Evolutionary conservation across 2,329 filamentous ascomycete species (phyloP).

Genomic region (Camillea tinctor): DNA sequence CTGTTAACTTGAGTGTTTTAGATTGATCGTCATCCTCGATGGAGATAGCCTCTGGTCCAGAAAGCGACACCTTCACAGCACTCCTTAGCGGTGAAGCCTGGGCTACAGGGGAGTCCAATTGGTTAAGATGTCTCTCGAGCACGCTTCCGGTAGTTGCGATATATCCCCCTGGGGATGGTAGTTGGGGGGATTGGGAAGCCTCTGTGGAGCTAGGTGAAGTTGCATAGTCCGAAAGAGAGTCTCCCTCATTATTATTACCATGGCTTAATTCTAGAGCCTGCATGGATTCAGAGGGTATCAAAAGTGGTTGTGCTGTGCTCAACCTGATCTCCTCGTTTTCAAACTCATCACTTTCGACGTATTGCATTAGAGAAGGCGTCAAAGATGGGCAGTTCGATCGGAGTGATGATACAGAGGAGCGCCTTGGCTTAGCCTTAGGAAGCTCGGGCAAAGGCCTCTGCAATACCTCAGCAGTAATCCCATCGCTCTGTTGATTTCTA

Average conservation of each 20-base stretch:
- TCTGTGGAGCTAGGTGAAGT: conserved; percentile 26
- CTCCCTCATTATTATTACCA: conserved; percentile 11
- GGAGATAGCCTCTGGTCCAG: conserved; percentile 9
- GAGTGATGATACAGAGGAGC: conserved; percentile 27
- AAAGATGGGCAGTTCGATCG: conserved; percentile 32
- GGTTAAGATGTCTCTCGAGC: conserved; percentile 29
- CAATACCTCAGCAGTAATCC: conserved; percentile 8
- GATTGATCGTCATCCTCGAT: conserved; percentile 3
- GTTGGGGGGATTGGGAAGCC: conserved; percentile 20
- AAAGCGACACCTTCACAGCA: conserved; percentile 9
- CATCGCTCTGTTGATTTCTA: conserved; percentile 1
- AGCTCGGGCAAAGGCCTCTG: conserved; percentile 32
- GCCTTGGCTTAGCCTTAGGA: conserved; percentile 22
- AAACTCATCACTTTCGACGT: conserved; percentile 33
- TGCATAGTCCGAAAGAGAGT: conserved; percentile 32
- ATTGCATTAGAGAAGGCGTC: conserved; percentile 32
- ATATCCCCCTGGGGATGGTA: conserved; percentile 30
- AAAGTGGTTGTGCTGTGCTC: conserved; percentile 26
- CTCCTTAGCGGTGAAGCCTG: conserved; percentile 16
- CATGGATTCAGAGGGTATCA: conserved; percentile 29
- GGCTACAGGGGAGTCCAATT: conserved; percentile 24
- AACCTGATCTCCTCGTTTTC: conserved; percentile 31
- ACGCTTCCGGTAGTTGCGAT: conserved; percentile 32
- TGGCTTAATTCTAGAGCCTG: conserved; percentile 24
- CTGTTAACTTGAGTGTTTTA: conserved; percentile 23